A percentile compares a stretch with the other conserved stretches of the same genome.
Conservation (phyloP, 78 protist species). For the Dictyostelium brefeldianum region DNA sequence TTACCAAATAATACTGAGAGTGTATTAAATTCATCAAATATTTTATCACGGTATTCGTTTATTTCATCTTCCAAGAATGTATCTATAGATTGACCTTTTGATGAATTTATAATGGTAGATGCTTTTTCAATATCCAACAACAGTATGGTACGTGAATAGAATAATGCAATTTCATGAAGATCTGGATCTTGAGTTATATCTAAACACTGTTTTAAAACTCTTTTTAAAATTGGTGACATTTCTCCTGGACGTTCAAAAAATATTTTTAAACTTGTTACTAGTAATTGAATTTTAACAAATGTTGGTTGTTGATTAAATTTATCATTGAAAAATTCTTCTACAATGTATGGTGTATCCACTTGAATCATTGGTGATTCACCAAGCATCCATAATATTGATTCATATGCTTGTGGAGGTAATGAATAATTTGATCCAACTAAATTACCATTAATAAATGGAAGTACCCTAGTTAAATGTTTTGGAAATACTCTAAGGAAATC, state of each 20-base stretch:
- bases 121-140: constrained; percentile 40
- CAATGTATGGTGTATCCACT: constrained; percentile 90
- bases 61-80: constrained; percentile 63
- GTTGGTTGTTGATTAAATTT: constrained; percentile 61
- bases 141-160: constrained; percentile 90
- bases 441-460: not conserved
- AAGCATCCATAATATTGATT: constrained; percentile 92
- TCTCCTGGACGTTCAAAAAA: constrained; percentile 93
- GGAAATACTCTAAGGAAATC: constrained; percentile 65
- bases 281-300: constrained; percentile 77
- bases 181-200: constrained; percentile 75
- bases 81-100: not conserved
- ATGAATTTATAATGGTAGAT: not conserved
- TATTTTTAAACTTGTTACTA: constrained; percentile 82
- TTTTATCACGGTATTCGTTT: constrained; percentile 65
- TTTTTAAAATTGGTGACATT: constrained; percentile 73
- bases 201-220: constrained; percentile 19
- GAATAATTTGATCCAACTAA: not conserved
- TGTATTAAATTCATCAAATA: constrained; percentile 95
- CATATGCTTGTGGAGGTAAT: constrained; percentile 18
- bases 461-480: not conserved
- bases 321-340: constrained; percentile 84
- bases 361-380: constrained; percentile 90
- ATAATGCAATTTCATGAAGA: constrained; percentile 94
- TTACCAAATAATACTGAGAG: constrained; percentile 89